phyloP scores from a whole-genome alignment of 495 filamentous ascomycete genomes.

The Lineolata rhizophorae region DNA sequence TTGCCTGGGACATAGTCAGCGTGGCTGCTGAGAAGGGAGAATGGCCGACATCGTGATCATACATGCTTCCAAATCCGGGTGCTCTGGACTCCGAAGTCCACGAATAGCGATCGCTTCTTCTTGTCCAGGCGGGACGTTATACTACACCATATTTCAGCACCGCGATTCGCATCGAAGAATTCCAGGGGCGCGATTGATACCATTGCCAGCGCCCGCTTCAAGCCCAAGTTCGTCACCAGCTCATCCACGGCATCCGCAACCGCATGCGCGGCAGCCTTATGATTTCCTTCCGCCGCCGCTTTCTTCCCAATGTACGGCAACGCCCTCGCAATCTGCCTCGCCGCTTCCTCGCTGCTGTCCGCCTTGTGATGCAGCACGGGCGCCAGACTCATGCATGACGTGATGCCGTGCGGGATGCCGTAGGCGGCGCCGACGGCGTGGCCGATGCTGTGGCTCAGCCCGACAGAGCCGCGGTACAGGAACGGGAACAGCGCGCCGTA shows the following conservation, averaged over 20 bases:
- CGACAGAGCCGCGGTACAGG: constrained; percentile 21
- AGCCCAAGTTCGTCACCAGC: constrained; percentile 15
- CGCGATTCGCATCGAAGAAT: too few species aligned
- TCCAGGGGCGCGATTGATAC: too few species aligned
- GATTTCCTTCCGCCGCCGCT: constrained; percentile 17
- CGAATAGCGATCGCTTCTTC: too few species aligned
- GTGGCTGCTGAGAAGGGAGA: too few species aligned
- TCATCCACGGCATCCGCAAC: constrained; percentile 18
- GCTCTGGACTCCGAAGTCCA: too few species aligned
- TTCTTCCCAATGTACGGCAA: constrained; percentile 18
- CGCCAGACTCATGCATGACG: constrained; percentile 24
- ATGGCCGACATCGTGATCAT: too few species aligned
- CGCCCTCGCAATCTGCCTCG: constrained; percentile 21
- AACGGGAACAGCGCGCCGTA: constrained; percentile 23
- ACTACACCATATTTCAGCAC: too few species aligned
- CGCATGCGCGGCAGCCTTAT: constrained; percentile 13
- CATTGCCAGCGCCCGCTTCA: constrained; percentile 15
- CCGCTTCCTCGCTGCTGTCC: constrained; percentile 16
- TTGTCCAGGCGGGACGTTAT: too few species aligned
- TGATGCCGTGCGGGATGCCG: constrained; percentile 27
- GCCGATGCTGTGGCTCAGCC: constrained; percentile 23
- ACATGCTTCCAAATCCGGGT: too few species aligned
- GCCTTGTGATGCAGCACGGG: constrained; percentile 25
- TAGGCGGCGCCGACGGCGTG: constrained; percentile 28
- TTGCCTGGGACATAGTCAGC: too few species aligned